Evolutionary conservation across 495 filamentous ascomycete genomes (phyloP).

Genomic region (Trichoderma parareesei): DNA sequence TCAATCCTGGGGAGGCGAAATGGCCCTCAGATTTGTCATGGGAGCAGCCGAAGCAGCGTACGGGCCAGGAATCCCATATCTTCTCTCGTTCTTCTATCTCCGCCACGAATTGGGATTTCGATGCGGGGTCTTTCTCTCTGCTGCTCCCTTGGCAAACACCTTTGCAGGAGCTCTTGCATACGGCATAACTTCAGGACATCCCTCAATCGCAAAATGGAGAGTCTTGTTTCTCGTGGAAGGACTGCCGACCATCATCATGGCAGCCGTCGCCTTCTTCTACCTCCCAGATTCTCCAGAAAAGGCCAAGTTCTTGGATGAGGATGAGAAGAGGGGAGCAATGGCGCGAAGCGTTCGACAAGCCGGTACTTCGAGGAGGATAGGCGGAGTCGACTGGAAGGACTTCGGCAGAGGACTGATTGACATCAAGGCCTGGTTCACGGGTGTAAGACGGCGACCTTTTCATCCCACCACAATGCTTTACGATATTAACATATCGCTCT

Average conservation of each 20-base stretch:
- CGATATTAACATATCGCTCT: neutral
- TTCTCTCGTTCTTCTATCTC: slow-evolving; percentile 79
- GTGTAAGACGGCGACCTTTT: slow-evolving; percentile 12
- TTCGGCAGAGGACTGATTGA: slow-evolving; percentile 49
- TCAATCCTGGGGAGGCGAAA: slow-evolving; percentile 54
- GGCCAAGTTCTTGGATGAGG: slow-evolving; percentile 60
- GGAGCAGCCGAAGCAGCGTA: slow-evolving; percentile 62
- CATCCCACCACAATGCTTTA: neutral
- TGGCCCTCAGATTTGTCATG: slow-evolving; percentile 60
- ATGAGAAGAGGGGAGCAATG: slow-evolving; percentile 62
- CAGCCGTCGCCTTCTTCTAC: slow-evolving; percentile 55
- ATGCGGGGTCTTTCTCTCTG: slow-evolving; percentile 66
- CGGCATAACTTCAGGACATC: slow-evolving; percentile 66
- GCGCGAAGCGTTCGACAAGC: slow-evolving; percentile 55
- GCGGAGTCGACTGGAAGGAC: slow-evolving; percentile 51
- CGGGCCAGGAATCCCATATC: slow-evolving; percentile 62
- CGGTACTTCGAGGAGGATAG: slow-evolving; percentile 39
- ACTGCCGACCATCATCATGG: slow-evolving; percentile 59
- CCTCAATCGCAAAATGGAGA: slow-evolving; percentile 65
- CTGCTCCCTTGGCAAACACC: slow-evolving; percentile 72
- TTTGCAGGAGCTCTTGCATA: slow-evolving; percentile 81
- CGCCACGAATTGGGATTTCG: slow-evolving; percentile 70
- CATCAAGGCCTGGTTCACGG: slow-evolving; percentile 43
- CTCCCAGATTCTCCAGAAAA: slow-evolving; percentile 65
- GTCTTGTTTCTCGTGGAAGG: slow-evolving; percentile 81